Conservation (phyloP, 257 asterid species). For the Parsonsia alboflavescens region DNA sequence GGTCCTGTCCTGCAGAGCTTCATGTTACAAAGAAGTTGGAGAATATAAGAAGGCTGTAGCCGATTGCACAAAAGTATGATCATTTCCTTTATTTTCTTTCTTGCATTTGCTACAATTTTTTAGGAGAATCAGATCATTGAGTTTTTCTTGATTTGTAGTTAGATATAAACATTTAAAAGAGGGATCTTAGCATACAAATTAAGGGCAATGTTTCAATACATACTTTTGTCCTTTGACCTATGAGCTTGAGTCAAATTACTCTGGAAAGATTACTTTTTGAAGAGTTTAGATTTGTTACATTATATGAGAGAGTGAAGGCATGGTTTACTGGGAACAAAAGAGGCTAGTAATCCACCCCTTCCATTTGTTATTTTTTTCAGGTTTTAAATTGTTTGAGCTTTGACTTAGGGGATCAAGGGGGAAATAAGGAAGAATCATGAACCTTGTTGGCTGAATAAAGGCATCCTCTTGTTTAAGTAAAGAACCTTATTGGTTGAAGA, state of each 20-base stretch:
- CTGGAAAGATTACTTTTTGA: neutral
- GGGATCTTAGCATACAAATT: neutral
- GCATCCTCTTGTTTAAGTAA: neutral
- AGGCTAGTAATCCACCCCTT: neutral
- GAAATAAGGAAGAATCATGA: neutral
- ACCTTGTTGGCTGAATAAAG: neutral
- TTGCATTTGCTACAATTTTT: neutral
- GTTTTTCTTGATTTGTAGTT: neutral
- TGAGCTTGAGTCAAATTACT: neutral
- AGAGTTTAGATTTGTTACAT: neutral
- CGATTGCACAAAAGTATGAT: slow-evolving; percentile 85
- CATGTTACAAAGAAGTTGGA: slow-evolving; percentile 96
- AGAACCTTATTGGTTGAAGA: neutral
- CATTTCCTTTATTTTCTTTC: neutral
- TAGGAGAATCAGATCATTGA: neutral
- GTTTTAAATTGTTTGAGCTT: neutral
- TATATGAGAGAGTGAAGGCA: neutral
- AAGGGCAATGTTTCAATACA: neutral
- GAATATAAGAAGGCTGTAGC: slow-evolving; percentile 99
- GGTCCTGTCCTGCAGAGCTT: slow-evolving; percentile 66
- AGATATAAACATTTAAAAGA: too few species aligned
- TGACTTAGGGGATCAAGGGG: neutral
- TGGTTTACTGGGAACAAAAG: neutral
- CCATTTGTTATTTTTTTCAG: neutral
- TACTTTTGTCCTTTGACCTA: neutral